These are phyloP conservation scores for Fraxinus latifolia DNA, from an alignment of 305 asterid genomes.

Conservation along the genomic window DNA sequence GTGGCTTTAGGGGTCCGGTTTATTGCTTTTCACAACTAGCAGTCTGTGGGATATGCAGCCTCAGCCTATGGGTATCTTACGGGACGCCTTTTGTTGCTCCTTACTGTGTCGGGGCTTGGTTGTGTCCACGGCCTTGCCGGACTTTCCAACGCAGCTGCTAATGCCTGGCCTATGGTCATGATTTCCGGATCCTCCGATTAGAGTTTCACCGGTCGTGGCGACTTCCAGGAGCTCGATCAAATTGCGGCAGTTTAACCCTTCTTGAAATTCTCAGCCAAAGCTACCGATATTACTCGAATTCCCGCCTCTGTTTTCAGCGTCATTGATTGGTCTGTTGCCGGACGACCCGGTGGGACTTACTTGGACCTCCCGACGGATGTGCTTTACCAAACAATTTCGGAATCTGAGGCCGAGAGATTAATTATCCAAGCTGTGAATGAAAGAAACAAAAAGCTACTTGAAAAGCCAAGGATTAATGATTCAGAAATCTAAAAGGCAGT, in stretches of 20 bases:
- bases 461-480: slow-evolving; percentile 35
- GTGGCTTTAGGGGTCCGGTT: slow-evolving; percentile 73
- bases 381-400: slow-evolving; percentile 56
- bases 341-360: slow-evolving; percentile 77
- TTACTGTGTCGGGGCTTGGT: slow-evolving; percentile 87
- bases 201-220: slow-evolving; percentile 65
- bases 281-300: slow-evolving; percentile 52
- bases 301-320: slow-evolving; percentile 59
- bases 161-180: slow-evolving; percentile 85
- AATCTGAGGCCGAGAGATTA: slow-evolving; percentile 52
- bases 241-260: slow-evolving; percentile 68
- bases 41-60: slow-evolving; percentile 93
- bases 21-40: slow-evolving; percentile 91
- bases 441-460: slow-evolving; percentile 35
- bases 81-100: slow-evolving; percentile 72
- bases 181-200: slow-evolving; percentile 84
- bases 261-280: slow-evolving; percentile 51
- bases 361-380: slow-evolving; percentile 77
- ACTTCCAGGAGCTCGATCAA: slow-evolving; percentile 85
- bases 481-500: slow-evolving; percentile 56
- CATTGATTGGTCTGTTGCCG: slow-evolving; percentile 52
- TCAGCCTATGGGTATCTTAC: slow-evolving; percentile 87
- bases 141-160: slow-evolving; percentile 66
- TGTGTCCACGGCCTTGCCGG: slow-evolving; percentile 94
- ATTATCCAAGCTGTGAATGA: slow-evolving; percentile 45